Base-by-base conservation (phyloP, 192 early-diverging fungal species). In the Globomyces pollinis-pini region DNA sequence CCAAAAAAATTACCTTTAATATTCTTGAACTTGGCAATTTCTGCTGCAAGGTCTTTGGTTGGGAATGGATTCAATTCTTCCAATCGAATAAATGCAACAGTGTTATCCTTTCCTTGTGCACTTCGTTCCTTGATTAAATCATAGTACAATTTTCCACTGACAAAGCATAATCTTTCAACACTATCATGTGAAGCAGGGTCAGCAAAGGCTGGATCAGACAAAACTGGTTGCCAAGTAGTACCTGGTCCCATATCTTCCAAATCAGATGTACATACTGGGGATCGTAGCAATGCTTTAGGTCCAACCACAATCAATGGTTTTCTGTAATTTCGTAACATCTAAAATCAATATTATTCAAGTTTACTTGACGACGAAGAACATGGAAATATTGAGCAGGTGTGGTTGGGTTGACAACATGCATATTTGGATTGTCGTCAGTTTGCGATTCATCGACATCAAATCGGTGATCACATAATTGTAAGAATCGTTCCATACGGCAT, bases 21-120 rank as follows among this genome's bases (percentile, higher is more conserved):
- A n/a, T 78, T 72, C 12, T 62, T 60, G 68, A 80, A 93, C 38
- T 77, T 74, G 23, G 66, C 60, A 12, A 97, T 67, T 64, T 87
- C 86, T 12, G 60, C 20, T 44, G 70, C 39, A 28, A 94, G 59
- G 39, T 88, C 83, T 4, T 75, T 67, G 47, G 72, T 76, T 21
- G 95, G 95, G 81, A 96, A 91, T 13, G 95, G 95, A 50, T 84
- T 85, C 31, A 98, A 56, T 70, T 98, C 95, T 74, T 98, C 95
- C 24, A 98, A 38, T 54, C 93, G 72, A 23, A 96, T 77, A 71
- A 98, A 70, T 0, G 91, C 90, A 38, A 98, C 79, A 52, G 64
- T 68, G 47, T 77, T 66, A 28, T 77, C 71, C 11, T 43, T 62
- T 31, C 73, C 77, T 38, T 76, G 80, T 20, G 59, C 66, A 26